Evolutionary conservation across 768 basidiomycete genomes (phyloP).

Genomic region (Pisolithus orientalis): DNA sequence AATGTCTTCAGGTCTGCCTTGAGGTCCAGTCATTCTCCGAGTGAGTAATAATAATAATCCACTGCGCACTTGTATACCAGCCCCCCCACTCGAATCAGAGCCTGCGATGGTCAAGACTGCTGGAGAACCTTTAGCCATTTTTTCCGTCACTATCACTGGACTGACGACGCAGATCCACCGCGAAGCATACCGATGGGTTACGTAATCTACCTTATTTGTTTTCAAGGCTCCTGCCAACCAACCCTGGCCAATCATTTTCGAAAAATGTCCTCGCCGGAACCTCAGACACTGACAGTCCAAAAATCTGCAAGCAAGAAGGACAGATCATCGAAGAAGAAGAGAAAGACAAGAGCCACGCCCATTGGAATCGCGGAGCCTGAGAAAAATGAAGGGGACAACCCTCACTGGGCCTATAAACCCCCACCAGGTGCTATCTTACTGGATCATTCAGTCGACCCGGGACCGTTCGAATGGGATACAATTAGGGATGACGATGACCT

Average conservation of each 20-base stretch:
- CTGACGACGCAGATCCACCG: no score
- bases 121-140: slow-evolving; percentile 14
- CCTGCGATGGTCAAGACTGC: slow-evolving; percentile 70
- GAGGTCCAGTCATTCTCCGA: neutral
- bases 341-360: slow-evolving; percentile 1
- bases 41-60: neutral
- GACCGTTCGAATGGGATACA: slow-evolving; percentile 64
- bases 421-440: slow-evolving; percentile 46
- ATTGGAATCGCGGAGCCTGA: slow-evolving; percentile 20
- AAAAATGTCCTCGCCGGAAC: slow-evolving; percentile 22
- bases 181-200: neutral
- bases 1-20: slow-evolving; percentile 88
- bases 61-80: slow-evolving; percentile 73
- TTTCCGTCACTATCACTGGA: no score
- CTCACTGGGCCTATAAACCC: slow-evolving; percentile 55
- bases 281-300: slow-evolving; percentile 4
- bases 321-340: slow-evolving; percentile 4
- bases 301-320: slow-evolving; percentile 10
- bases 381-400: slow-evolving; percentile 50
- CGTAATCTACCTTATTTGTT: slow-evolving; percentile 15
- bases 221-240: slow-evolving; percentile 25
- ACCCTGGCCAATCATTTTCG: neutral
- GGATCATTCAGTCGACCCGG: slow-evolving; percentile 38
- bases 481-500: slow-evolving; percentile 49
- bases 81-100: slow-evolving; percentile 79